These are phyloP conservation scores for Leptoxyphium fumago DNA, from an alignment of 2,329 filamentous ascomycete genomes.

Conservation along the genomic window DNA sequence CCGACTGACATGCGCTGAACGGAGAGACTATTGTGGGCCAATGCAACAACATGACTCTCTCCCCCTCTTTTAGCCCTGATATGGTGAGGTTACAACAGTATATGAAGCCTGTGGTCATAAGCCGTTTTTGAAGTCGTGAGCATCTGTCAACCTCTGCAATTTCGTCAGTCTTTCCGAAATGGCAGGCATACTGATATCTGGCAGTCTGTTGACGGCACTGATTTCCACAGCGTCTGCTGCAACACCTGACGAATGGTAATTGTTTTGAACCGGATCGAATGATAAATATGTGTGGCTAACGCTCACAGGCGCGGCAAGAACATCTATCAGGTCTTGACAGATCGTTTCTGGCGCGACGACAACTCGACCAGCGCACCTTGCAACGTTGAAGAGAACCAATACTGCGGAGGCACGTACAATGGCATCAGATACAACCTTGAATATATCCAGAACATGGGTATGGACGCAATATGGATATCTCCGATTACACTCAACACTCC, in stretches of 20 bases:
- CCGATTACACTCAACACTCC: slow-evolving; percentile 22
- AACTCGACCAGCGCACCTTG: neutral
- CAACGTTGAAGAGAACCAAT: neutral
- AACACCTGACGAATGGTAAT: neutral
- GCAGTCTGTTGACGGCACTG: too few species aligned
- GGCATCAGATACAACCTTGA: slow-evolving; percentile 23
- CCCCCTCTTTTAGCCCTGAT: too few species aligned
- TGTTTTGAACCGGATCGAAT: neutral
- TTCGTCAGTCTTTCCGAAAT: too few species aligned
- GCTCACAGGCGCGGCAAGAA: neutral
- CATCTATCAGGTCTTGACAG: neutral
- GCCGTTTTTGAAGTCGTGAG: too few species aligned
- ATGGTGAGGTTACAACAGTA: too few species aligned
- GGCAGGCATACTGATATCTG: too few species aligned
- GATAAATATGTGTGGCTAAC: neutral
- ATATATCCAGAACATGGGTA: slow-evolving; percentile 31
- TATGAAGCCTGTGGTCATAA: too few species aligned
- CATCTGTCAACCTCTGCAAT: too few species aligned
- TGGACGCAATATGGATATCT: slow-evolving; percentile 18
- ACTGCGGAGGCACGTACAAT: slow-evolving; percentile 21
- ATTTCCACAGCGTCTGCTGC: neutral
- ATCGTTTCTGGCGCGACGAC: neutral
- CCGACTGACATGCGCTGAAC: too few species aligned
- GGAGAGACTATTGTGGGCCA: too few species aligned
- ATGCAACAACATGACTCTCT: too few species aligned